phyloP scores from a whole-genome alignment of 805 yeast species.

The Metschnikowia rubicola region DNA sequence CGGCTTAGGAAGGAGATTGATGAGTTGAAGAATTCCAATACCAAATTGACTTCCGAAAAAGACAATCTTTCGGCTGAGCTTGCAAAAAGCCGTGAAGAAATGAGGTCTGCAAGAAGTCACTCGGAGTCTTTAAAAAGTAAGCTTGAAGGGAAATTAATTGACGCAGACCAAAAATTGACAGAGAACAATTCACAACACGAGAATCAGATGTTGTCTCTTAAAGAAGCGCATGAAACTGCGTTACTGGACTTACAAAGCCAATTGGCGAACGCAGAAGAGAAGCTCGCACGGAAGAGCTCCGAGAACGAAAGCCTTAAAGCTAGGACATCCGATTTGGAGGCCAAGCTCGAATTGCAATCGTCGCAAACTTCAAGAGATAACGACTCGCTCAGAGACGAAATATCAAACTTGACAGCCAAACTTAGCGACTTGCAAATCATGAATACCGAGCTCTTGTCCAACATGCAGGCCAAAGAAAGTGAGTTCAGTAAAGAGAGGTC shows the following conservation, averaged over 20 bases:
- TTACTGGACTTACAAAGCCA: background rate
- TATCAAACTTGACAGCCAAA: conserved; percentile 12
- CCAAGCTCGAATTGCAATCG: background rate
- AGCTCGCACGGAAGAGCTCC: background rate
- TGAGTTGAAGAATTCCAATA: conserved; percentile 11
- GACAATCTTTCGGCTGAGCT: background rate
- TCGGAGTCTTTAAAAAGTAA: background rate
- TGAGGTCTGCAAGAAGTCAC: too few species aligned
- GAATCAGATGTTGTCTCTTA: background rate
- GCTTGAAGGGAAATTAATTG: background rate
- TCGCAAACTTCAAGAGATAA: background rate
- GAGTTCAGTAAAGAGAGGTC: conserved; percentile 57
- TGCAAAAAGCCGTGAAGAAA: background rate
- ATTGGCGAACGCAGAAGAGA: background rate
- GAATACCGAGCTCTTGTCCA: conserved; percentile 64
- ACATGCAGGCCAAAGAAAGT: conserved; percentile 60
- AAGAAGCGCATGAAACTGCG: background rate
- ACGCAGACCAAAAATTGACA: background rate
- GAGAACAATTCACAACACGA: background rate
- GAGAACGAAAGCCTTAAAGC: background rate
- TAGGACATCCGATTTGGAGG: background rate
- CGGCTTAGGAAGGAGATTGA: conserved; percentile 32
- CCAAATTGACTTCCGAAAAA: background rate
- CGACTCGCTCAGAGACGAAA: conserved; percentile 1
- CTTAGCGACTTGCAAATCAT: conserved; percentile 27